Conservation (phyloP, 2,329 filamentous ascomycete genomes). For the Bimuria novae-zelandiae region DNA sequence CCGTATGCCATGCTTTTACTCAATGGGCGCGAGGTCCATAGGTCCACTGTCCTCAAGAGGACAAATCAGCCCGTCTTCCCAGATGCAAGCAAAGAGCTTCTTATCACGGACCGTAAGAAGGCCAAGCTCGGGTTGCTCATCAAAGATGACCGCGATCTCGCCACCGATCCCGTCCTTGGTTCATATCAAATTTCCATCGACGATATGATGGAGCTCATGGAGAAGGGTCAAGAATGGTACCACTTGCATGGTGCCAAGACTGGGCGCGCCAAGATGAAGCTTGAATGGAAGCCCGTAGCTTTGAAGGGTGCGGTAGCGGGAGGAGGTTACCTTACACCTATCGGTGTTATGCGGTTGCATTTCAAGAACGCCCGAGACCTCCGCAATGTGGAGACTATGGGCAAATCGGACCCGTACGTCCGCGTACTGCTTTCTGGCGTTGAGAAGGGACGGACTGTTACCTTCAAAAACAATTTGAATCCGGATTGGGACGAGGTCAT, state of each 20-base stretch:
- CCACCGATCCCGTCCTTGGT: conserved; percentile 81
- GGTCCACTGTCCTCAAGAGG: conserved; percentile 89
- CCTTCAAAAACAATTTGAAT: conserved; percentile 93
- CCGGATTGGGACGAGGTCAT: conserved; percentile 95
- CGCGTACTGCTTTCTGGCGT: conserved; percentile 88
- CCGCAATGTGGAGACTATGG: conserved; percentile 90
- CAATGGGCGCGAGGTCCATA: conserved; percentile 89
- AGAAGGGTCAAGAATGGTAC: conserved; percentile 96
- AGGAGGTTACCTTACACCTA: conserved; percentile 88
- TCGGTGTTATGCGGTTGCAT: conserved; percentile 94
- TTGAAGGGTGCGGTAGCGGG: conserved; percentile 76
- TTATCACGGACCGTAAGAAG: conserved; percentile 90
- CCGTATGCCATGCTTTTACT: conserved; percentile 87
- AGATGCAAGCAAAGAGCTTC: conserved; percentile 87
- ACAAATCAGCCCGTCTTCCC: conserved; percentile 98
- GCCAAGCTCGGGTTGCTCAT: conserved; percentile 89
- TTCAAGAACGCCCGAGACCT: conserved; percentile 82
- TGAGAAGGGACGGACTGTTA: conserved; percentile 89
- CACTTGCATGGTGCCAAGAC: conserved; percentile 79
- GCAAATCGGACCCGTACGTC: conserved; percentile 95
- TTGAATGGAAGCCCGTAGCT: conserved; percentile 94
- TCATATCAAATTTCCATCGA: conserved; percentile 95
- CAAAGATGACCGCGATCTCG: conserved; percentile 91
- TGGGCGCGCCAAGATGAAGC: conserved; percentile 85
- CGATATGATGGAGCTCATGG: conserved; percentile 88